These are phyloP conservation scores for Penium margaritaceum DNA, from an alignment of 139 green algal species.

Conservation along the genomic window DNA sequence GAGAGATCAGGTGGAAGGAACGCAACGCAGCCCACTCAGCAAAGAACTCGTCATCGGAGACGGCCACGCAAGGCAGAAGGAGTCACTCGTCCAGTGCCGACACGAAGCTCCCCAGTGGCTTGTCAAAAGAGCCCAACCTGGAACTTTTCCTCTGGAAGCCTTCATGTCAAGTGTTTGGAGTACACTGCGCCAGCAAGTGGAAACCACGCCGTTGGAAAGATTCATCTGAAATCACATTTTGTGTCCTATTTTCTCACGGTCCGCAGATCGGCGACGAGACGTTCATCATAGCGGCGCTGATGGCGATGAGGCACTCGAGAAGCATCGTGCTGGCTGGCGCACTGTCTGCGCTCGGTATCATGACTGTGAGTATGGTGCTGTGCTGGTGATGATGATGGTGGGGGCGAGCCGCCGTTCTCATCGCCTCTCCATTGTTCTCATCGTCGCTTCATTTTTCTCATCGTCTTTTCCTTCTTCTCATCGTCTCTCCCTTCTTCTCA, in stretches of 20 bases:
- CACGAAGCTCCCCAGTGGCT: neutral
- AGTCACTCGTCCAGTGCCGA: too few relatives aligned
- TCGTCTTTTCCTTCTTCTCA: too few relatives aligned
- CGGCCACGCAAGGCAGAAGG: too few relatives aligned
- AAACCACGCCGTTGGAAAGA: too few relatives aligned
- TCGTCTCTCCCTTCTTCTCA: too few relatives aligned
- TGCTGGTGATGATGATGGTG: too few relatives aligned
- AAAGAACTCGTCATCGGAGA: neutral
- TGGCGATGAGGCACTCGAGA: conserved; percentile 55
- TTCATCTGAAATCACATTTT: too few relatives aligned
- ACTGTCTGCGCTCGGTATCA: conserved; percentile 48
- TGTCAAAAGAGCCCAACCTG: neutral
- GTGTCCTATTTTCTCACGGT: neutral
- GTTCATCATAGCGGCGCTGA: conserved; percentile 59
- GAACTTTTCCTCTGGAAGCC: neutral
- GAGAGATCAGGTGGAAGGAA: neutral
- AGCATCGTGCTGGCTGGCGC: conserved; percentile 47
- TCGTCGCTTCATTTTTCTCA: neutral
- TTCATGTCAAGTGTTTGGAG: neutral
- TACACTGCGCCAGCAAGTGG: neutral
- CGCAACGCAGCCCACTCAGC: neutral
- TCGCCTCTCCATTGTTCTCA: too few relatives aligned
- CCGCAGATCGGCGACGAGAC: conserved; percentile 56
- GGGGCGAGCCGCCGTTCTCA: too few relatives aligned
- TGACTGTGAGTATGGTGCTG: conserved; percentile 48